Evolutionary conservation across 306 rosid species (phyloP), one percentile per base, ranked within the genome.

Genomic region (Vicia villosa): DNA sequence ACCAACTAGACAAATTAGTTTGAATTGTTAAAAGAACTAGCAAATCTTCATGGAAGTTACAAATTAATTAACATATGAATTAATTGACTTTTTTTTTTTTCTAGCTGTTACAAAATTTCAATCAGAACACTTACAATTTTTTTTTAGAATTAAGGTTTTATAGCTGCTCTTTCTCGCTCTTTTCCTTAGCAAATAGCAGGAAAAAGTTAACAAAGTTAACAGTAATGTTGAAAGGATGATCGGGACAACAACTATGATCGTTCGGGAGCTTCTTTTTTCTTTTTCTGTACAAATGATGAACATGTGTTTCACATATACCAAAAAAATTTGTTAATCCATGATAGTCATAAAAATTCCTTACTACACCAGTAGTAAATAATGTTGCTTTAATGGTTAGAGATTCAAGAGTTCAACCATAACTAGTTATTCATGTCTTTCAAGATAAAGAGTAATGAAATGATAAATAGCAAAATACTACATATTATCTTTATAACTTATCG

Each of bases 1-100:
- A 2, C 77, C 70, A 15, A 73, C 77, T 62, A 61, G 1, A 55
- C 28, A 2, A 37, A 40, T 38, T 38, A 5, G 7, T 26, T 69
- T 38, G 22, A 47, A 47, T 47, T 16, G 55, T 47, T 47, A 15
- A 47, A 47, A 22, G 2, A 16, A 2, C 16, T 47, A 47, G 12
- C 55, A 47, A 15, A 47, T 16, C 54, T 47, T 47, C 52, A 46
- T 15, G 1, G 11, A 46, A 46, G 1, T 15, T 46, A 15, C 1
- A 46, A 15, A 46, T 7, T 46, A n/a, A 46, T 43, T 45, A n/a
- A 45, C 9, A 45, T 2, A 47, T 15, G 54, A 20, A 47, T 7
- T 15, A 47, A 3, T 47, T n/a, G 54, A 47, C 22, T 4, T 28
- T 28, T 47, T 28, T 28, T 47, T 45, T n/a, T 15, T 7, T 5